Base-by-base conservation (phyloP, 1,284 basidiomycete species). In the Ustilago esculenta region DNA sequence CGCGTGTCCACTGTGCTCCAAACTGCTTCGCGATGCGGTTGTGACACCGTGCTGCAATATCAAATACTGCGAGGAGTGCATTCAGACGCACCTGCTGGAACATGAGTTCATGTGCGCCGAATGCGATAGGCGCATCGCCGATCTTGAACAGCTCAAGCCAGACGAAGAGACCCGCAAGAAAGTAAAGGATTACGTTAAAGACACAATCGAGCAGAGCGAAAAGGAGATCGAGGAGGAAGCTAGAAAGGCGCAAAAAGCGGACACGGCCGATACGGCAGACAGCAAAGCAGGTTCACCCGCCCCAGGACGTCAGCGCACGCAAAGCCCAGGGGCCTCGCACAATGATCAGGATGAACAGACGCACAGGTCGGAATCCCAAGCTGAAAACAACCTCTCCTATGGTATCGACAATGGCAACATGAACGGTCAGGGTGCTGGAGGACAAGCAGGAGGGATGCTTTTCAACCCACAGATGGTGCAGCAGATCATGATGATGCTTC, bases 61-160 rank as follows among this genome's bases (percentile, higher is more conserved):
- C 3, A 67, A 64, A 10, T 80, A 75, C 48, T 81, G 80, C 41
- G 79, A 81, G 36, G 80, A 81, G 53, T 80, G 79, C 50, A 79
- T 81, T 25, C 77, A 78, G 47, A 80, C 73, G 8, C 73, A 81
- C 37, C 52, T 81, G 11, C 72, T 81, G 36, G 80, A 81, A 49
- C 77, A 81, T 48, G 80, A 81, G 37, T 81, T 81, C 49, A 52
- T 40, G 15, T 81, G 80, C 36, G 69, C 80, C n/a, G 80, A 81
- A 54, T 81, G 80, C 60, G 80, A 80, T 37, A 75, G 71, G 61
- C 68, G 68, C 21, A 75, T 81, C 37, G 64, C 70, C 4, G 76
- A 81, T 48, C 50, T 80, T 10, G 72, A 66, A 33, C 68, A 67
- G 63, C 64, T 81, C 33, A 72, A 71, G 41, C 58, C 66, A 7